These are phyloP conservation scores for Aspergillus coremiiformis DNA, from an alignment of 495 filamentous ascomycete species.

Conservation along the genomic window DNA sequence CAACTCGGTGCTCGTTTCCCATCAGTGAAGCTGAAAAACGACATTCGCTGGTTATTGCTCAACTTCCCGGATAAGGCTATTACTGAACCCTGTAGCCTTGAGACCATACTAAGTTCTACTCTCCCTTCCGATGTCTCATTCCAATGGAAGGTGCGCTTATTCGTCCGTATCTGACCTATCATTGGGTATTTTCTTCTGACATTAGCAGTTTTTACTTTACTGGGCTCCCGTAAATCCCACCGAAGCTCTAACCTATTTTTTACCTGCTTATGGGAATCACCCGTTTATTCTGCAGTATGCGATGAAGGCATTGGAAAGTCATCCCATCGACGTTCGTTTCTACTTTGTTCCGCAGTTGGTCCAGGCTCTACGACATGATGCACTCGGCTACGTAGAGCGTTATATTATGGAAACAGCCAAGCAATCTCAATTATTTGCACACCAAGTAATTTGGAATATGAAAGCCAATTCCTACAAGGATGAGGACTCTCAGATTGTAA, in stretches of 20 bases:
- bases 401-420: constrained; percentile 95
- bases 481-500: constrained; percentile 81
- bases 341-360: constrained; percentile 98
- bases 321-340: constrained; percentile 93
- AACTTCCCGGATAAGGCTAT: constrained; percentile 77
- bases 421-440: constrained; percentile 92
- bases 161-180: background rate
- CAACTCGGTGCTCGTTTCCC: constrained; percentile 74
- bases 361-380: constrained; percentile 92
- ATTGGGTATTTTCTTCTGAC: too few relatives aligned
- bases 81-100: constrained; percentile 68
- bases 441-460: constrained; percentile 99
- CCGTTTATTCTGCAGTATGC: constrained; percentile 95
- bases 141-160: constrained; percentile 65
- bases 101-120: constrained; percentile 67
- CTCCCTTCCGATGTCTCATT: constrained; percentile 72
- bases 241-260: constrained; percentile 84
- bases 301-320: constrained; percentile 87
- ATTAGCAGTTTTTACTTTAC: constrained; percentile 71
- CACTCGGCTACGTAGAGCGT: constrained; percentile 86
- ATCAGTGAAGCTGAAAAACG: constrained; percentile 59
- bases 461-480: constrained; percentile 98
- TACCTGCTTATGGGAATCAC: constrained; percentile 89
- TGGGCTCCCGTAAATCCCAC: constrained; percentile 93
- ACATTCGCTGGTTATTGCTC: constrained; percentile 71